A percentile compares a stretch with the other conserved stretches of the same genome.
phyloP scores from a whole-genome alignment of 225 moss, liverwort and hornwort genomes.

The Polytrichum commune region DNA sequence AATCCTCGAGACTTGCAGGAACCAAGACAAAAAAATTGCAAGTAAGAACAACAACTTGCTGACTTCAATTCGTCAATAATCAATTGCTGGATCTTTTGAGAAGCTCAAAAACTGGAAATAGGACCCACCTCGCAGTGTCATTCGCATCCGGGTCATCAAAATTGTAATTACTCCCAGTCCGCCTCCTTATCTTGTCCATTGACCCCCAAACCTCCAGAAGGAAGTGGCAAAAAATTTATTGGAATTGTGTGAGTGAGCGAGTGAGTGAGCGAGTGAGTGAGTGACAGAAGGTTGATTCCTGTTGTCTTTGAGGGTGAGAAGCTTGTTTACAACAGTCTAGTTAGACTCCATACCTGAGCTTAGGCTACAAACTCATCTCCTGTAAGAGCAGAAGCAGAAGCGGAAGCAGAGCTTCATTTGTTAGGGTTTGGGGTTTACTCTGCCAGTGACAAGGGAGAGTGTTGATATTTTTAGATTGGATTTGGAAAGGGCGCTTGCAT shows the following conservation, averaged over 20 bases:
- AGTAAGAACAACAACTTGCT: too few relatives aligned
- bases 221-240: neutral
- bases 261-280: too few relatives aligned
- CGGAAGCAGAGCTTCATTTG: neutral
- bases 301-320: neutral
- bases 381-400: neutral
- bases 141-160: conserved; percentile 20
- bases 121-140: conserved; percentile 11
- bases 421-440: neutral
- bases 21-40: too few relatives aligned
- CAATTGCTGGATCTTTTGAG: too few relatives aligned
- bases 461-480: too few relatives aligned
- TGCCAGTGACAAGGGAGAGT: too few relatives aligned
- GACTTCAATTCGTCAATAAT: too few relatives aligned
- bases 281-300: neutral
- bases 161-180: conserved; percentile 8
- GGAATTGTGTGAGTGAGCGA: too few relatives aligned
- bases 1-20: too few relatives aligned
- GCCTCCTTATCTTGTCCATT: conserved; percentile 28
- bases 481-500: too few relatives aligned
- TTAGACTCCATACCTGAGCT: neutral
- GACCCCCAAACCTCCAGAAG: neutral
- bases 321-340: neutral
- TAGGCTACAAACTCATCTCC: too few relatives aligned
- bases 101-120: neutral